A percentile compares a stretch with the other conserved stretches of the same genome.
phyloP scores from a whole-genome alignment of 768 basidiomycete genomes.

The Lactarius psammicola region DNA sequence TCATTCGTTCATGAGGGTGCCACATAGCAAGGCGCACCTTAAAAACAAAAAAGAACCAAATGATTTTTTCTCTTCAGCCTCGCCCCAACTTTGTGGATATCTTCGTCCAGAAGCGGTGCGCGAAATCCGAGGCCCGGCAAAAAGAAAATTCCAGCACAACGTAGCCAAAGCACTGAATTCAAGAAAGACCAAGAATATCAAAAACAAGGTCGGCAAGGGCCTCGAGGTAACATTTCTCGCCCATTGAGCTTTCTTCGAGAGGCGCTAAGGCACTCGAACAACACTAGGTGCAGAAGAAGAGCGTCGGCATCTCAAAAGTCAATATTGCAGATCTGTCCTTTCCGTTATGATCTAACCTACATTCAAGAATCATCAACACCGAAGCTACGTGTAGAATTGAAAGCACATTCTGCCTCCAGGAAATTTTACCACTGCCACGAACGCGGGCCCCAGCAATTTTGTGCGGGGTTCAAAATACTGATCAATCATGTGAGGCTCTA shows the following conservation, averaged over 20 bases:
- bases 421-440: not conserved
- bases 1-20: too few species aligned
- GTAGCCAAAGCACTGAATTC: not conserved
- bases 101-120: not conserved
- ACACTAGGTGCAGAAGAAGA: not conserved
- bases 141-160: not conserved
- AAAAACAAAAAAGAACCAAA: too few species aligned
- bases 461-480: not conserved
- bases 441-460: not conserved
- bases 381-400: not conserved
- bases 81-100: not conserved
- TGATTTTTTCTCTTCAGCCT: not conserved
- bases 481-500: not conserved
- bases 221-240: not conserved
- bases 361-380: not conserved
- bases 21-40: too few species aligned
- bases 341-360: not conserved
- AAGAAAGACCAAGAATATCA: not conserved
- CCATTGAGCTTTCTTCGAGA: not conserved
- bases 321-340: not conserved
- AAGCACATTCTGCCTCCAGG: not conserved
- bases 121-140: not conserved
- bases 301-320: not conserved
- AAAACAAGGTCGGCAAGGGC: slow-evolving; percentile 16
- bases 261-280: not conserved